These are phyloP conservation scores for Saccharomyces pastorianus DNA, from an alignment of 1,139 yeast species.

Conservation along the genomic window DNA sequence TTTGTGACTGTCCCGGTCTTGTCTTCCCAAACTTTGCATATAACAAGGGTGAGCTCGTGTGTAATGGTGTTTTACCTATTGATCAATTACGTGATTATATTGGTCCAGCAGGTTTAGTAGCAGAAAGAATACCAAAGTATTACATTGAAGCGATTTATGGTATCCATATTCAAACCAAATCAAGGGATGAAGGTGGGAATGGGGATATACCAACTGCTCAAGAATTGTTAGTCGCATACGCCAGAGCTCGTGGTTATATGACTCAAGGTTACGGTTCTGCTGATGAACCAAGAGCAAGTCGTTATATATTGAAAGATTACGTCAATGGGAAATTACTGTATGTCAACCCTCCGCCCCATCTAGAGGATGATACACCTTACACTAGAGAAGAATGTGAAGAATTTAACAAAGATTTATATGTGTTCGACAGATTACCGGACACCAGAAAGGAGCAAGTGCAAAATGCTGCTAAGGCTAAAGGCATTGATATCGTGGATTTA, in stretches of 20 bases:
- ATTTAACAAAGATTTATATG: slow-evolving; percentile 70
- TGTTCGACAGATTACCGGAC: slow-evolving; percentile 57
- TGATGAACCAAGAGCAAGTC: slow-evolving; percentile 90
- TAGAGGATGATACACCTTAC: slow-evolving; percentile 39
- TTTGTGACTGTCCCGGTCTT: slow-evolving; percentile 98
- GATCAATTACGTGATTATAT: slow-evolving; percentile 92
- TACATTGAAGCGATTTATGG: slow-evolving; percentile 90
- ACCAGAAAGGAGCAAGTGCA: slow-evolving; percentile 64
- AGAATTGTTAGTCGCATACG: slow-evolving; percentile 85
- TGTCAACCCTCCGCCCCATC: slow-evolving; percentile 79
- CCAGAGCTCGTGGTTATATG: slow-evolving; percentile 95
- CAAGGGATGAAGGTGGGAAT: slow-evolving; percentile 78
- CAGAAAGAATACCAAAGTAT: slow-evolving; percentile 81
- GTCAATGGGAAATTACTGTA: slow-evolving; percentile 84
- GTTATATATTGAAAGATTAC: slow-evolving; percentile 88
- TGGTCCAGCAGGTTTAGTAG: slow-evolving; percentile 83
- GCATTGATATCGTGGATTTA: slow-evolving; percentile 52
- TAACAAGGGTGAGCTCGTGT: slow-evolving; percentile 92
- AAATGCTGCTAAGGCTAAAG: slow-evolving; percentile 50
- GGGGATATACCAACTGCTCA: slow-evolving; percentile 63
- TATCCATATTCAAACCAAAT: slow-evolving; percentile 71
- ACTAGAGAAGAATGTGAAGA: slow-evolving; percentile 46
- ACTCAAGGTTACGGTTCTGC: slow-evolving; percentile 96
- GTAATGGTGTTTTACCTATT: slow-evolving; percentile 95
- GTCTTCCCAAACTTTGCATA: slow-evolving; percentile 97